Base-by-base conservation (phyloP, 331 rosid genomes). In the Quercus phellos region DNA sequence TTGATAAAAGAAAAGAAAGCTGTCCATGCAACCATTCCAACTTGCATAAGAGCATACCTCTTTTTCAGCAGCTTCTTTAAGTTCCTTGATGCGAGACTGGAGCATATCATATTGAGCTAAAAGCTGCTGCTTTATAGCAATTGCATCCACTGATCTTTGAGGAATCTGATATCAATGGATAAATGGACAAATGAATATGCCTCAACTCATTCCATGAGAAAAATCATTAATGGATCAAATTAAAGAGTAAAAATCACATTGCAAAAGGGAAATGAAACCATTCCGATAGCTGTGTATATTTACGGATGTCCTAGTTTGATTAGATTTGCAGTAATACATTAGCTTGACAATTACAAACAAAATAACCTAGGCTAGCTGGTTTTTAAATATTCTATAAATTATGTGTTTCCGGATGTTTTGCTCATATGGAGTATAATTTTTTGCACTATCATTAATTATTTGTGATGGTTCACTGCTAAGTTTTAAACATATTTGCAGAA, bases 51-150 rank as follows among this genome's bases (percentile, higher is more conserved):
- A 50, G 78, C 80, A 50, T 77, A 91, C 99, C 96, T 91, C 99
- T 85, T 90, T 94, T 70, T 95, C 94, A 74, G 98, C 90, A 81
- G 96, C 97, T 80, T 81, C 90, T 84, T 85, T 95, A 26, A 95
- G 91, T 85, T 85, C 92, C 84, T 78, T 91, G 80, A 95, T 91
- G 78, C 98, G 98, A 78, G 94, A 85, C 81, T 90, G 97, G 67
- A 95, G 91, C 83, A 88, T 73, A 78, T 95, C 97, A 80, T 95
- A 92, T 77, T 95, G 99, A 75, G 99, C 88, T 85, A 95, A 79
- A 85, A 95, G 97, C 55, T 82, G 92, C 82, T 95, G 99, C 84
- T 89, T 95, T 84, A 95, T 89, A 2, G 92, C 92, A 86, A 80
- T 83, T 68, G 83, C 82, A 68, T 95, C 98, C 61, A 84, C 94